phyloP scores from a whole-genome alignment of 495 filamentous ascomycete genomes.

The Venustampulla echinocandica region DNA sequence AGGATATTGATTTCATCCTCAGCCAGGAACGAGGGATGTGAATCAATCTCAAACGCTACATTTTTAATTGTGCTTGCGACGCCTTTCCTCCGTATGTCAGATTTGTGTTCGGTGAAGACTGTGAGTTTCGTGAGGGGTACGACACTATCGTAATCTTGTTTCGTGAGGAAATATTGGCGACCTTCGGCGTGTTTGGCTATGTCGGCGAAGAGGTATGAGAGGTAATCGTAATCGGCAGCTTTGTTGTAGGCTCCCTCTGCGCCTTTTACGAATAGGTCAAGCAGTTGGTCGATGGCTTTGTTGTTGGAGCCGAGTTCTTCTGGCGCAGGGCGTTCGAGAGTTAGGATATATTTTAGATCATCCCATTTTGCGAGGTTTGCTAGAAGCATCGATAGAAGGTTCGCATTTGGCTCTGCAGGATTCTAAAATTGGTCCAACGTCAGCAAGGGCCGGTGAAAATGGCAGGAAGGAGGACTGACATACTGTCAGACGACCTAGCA shows the following conservation, averaged over 20 bases:
- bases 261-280: slow-evolving; percentile 93
- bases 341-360: slow-evolving; percentile 55
- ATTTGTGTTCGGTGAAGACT: slow-evolving; percentile 85
- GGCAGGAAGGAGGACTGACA: slow-evolving; percentile 34
- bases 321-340: slow-evolving; percentile 52
- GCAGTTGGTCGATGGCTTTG: slow-evolving; percentile 75
- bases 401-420: slow-evolving; percentile 57
- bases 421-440: slow-evolving; percentile 29
- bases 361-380: slow-evolving; percentile 84
- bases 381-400: slow-evolving; percentile 81
- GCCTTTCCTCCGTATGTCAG: slow-evolving; percentile 70
- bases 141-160: slow-evolving; percentile 67
- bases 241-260: slow-evolving; percentile 74
- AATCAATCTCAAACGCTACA: slow-evolving; percentile 58
- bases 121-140: slow-evolving; percentile 79
- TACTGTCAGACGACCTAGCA: slow-evolving; percentile 68
- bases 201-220: slow-evolving; percentile 90
- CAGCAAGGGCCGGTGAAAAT: background rate
- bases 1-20: slow-evolving; percentile 69
- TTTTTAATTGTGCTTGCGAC: slow-evolving; percentile 93
- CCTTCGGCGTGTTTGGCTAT: slow-evolving; percentile 69
- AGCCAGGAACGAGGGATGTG: slow-evolving; percentile 58
- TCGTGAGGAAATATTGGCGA: slow-evolving; percentile 64
- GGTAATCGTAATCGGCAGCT: slow-evolving; percentile 80
- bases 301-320: slow-evolving; percentile 56